Base-by-base conservation (phyloP, 164 flowering plant species). In the Annona cherimola region DNA sequence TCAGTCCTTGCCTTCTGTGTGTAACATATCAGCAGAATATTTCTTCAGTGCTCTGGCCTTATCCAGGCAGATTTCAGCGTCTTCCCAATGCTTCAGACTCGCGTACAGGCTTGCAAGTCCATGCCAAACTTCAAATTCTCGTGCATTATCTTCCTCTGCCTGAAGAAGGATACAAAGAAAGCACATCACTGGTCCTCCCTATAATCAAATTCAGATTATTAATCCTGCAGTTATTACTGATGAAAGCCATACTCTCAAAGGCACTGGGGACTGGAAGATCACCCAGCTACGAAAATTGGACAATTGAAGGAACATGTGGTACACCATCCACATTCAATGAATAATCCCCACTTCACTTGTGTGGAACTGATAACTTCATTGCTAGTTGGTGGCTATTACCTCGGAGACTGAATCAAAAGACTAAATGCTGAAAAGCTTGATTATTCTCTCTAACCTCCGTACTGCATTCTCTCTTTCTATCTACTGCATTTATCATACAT, bases 51-150 rank as follows among this genome's bases (percentile, higher is more conserved):
- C 83, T 77, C 81, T 84, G 68, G 92, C 96, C 83, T 95, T 95
- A 14, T 76, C 87, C 86, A 95, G 78, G 79, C 99, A 95, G 75
- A 89, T 74, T 74, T 91, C 99, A 39, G 87, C 95, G 82, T 95
- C 99, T 69, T 81, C 87, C 96, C 97, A 91, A 75, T 87, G 88
- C 8, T 90, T 86, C 78, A 95, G 98, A 70, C 87, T 86, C 63
- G 96, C 85, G 78, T 95, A 95, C 43, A 95, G 74, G 71, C 81
- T 84, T 62, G 98, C 94, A 50, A 95, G 92, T 63, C 88, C 98
- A 71, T 86, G 90, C 99, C 99, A 95, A 69, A 93, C 93, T 82
- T 95, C 97, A 83, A 82, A 88, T 71, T 95, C 99, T 71, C 81
- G 76, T 14, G 82, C 82, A 61, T 78, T 87, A 76, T 86, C 87